Evolutionary conservation across 2,329 filamentous ascomycete genomes (phyloP).

Genomic region (Nannizziopsis arthrosporioides): DNA sequence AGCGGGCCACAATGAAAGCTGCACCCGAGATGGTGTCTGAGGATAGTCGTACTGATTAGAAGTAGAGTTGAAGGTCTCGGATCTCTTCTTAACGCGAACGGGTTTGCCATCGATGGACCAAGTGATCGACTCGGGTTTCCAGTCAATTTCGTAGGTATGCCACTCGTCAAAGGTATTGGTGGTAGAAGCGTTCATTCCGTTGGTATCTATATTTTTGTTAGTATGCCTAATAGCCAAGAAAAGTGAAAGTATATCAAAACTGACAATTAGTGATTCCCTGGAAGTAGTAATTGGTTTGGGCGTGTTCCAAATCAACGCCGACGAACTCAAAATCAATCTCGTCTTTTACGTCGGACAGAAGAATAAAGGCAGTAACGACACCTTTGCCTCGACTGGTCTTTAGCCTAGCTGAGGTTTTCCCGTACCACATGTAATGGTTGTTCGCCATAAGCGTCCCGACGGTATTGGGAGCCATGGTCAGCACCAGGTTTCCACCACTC

Average conservation of each 20-base stretch:
- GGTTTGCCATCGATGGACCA: slow-evolving; percentile 79
- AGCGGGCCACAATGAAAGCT: slow-evolving; percentile 93
- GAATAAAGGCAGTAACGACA: slow-evolving; percentile 94
- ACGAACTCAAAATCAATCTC: slow-evolving; percentile 97
- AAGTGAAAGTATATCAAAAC: slow-evolving; percentile 24
- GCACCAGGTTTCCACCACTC: slow-evolving; percentile 53
- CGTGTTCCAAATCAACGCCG: slow-evolving; percentile 61
- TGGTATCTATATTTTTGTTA: slow-evolving; percentile 47
- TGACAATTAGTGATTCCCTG: slow-evolving; percentile 85
- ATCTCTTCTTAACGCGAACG: slow-evolving; percentile 60
- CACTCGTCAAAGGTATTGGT: slow-evolving; percentile 62
- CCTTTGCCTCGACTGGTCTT: slow-evolving; percentile 74
- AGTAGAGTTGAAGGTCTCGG: slow-evolving; percentile 76
- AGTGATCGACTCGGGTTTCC: slow-evolving; percentile 73
- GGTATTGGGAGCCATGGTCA: slow-evolving; percentile 80
- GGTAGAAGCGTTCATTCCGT: slow-evolving; percentile 58
- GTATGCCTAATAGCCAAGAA: neutral
- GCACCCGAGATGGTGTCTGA: slow-evolving; percentile 79
- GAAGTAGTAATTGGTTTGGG: slow-evolving; percentile 95
- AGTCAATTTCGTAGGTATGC: slow-evolving; percentile 88
- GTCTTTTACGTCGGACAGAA: slow-evolving; percentile 91
- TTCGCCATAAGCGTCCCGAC: slow-evolving; percentile 77
- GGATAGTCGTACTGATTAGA: slow-evolving; percentile 74
- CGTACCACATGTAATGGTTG: slow-evolving; percentile 92
- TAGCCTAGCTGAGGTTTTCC: slow-evolving; percentile 73